Conservation (phyloP, 257 asterid species). For the Vinca minor region DNA sequence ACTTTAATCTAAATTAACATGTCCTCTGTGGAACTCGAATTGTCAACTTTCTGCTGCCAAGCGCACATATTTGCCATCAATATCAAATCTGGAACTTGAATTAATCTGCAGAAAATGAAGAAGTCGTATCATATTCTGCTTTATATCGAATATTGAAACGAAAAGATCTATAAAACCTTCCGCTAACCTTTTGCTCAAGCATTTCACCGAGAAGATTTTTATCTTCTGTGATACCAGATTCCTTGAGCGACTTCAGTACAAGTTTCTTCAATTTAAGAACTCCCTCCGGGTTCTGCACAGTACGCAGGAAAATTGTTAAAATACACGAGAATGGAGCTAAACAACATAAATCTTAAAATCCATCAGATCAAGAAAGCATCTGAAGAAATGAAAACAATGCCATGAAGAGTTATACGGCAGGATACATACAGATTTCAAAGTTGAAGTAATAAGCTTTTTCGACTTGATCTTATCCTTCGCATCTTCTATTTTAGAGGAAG, state of each 20-base stretch:
- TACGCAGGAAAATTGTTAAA: constrained; percentile 14
- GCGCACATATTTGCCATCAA: constrained; percentile 54
- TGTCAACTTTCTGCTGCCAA: constrained; percentile 36
- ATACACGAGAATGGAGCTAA: background rate
- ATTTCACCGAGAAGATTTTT: constrained; percentile 33
- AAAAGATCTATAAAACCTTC: background rate
- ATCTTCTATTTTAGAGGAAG: constrained; percentile 21
- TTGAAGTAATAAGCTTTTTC: constrained; percentile 78
- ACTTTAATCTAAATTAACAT: background rate
- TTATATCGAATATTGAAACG: background rate
- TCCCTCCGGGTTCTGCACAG: constrained; percentile 57
- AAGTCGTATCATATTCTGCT: background rate
- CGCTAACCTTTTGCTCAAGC: constrained; percentile 54
- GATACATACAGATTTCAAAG: constrained; percentile 62
- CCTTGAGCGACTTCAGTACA: constrained; percentile 48
- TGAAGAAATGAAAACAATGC: background rate
- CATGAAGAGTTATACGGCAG: background rate
- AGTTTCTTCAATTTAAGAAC: constrained; percentile 40
- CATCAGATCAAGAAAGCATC: background rate
- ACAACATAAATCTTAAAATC: background rate
- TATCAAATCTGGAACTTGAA: constrained; percentile 52
- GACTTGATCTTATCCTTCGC: constrained; percentile 50
- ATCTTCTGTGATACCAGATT: constrained; percentile 44
- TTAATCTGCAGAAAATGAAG: constrained; percentile 38
- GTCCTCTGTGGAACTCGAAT: background rate